Evolutionary conservation across 129 eudicot species (phyloP).

Genomic region (Solidago caesia): DNA sequence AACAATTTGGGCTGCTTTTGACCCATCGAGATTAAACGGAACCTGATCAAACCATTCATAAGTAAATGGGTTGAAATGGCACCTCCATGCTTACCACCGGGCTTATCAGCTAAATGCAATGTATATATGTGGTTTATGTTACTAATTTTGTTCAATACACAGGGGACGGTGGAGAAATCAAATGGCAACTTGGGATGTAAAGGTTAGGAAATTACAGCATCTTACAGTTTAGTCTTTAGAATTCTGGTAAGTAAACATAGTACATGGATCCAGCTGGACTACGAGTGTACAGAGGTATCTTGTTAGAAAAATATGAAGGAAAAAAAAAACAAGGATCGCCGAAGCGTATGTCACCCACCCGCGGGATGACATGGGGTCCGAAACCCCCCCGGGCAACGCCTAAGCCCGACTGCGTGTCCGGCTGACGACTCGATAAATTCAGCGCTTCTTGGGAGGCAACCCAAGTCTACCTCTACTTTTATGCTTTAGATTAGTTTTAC

Average conservation of each 20-base stretch:
- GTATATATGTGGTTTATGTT: background rate
- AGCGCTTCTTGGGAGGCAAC: too few relatives aligned
- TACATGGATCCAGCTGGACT: background rate
- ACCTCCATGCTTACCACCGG: background rate
- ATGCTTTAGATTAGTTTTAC: too few relatives aligned
- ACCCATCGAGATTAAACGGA: background rate
- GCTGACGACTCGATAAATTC: too few relatives aligned
- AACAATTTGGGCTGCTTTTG: background rate
- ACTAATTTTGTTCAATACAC: slow-evolving; percentile 2
- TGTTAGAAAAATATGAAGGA: slow-evolving; percentile 16
- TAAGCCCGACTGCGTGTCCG: too few relatives aligned
- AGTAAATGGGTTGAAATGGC: background rate
- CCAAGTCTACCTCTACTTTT: too few relatives aligned
- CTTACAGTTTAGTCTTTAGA: slow-evolving; percentile 25
- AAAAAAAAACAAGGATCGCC: background rate
- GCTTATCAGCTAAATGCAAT: background rate
- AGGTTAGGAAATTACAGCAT: slow-evolving; percentile 8
- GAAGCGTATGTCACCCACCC: too few relatives aligned
- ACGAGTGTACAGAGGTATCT: slow-evolving; percentile 26
- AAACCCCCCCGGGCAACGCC: too few relatives aligned
- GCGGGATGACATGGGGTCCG: too few relatives aligned
- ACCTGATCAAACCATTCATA: background rate
- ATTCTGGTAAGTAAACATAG: slow-evolving; percentile 8
- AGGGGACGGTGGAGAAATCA: slow-evolving; percentile 11
- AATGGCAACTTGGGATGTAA: slow-evolving; percentile 12